These are phyloP conservation scores for Microcyclosporella mali DNA, from an alignment of 2,329 filamentous ascomycete species.

Conservation along the genomic window DNA sequence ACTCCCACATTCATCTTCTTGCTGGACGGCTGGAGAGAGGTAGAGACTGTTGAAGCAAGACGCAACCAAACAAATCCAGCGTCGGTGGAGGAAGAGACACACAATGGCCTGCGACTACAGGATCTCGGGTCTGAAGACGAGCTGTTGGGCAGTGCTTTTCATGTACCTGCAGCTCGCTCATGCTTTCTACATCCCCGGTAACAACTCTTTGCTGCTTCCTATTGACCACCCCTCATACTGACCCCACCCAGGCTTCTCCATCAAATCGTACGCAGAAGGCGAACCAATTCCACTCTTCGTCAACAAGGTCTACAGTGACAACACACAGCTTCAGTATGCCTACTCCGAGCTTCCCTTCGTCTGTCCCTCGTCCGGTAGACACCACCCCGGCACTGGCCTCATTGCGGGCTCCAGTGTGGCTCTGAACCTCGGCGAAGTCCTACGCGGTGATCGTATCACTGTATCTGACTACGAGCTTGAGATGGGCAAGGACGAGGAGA, in stretches of 20 bases:
- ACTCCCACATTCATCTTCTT: neutral
- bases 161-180: slow-evolving; percentile 46
- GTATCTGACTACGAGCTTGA: slow-evolving; percentile 75
- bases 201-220: slow-evolving; percentile 10
- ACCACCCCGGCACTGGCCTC: slow-evolving; percentile 59
- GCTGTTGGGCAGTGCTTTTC: slow-evolving; percentile 44
- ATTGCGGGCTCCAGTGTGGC: slow-evolving; percentile 71
- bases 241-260: slow-evolving; percentile 62
- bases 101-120: slow-evolving; percentile 35
- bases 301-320: slow-evolving; percentile 87
- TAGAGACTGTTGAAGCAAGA: neutral
- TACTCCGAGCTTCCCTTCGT: slow-evolving; percentile 86
- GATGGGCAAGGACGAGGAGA: slow-evolving; percentile 70
- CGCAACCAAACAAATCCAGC: neutral
- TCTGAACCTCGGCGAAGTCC: slow-evolving; percentile 78
- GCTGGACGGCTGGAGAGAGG: neutral
- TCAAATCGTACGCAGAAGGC: slow-evolving; percentile 69
- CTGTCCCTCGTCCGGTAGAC: slow-evolving; percentile 67
- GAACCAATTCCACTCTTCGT: slow-evolving; percentile 78
- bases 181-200: slow-evolving; percentile 84
- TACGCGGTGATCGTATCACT: slow-evolving; percentile 79
- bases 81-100: neutral
- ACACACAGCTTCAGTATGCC: slow-evolving; percentile 84
- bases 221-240: slow-evolving; percentile 7
- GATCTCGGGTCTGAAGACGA: slow-evolving; percentile 31